A percentile compares a stretch with the other conserved stretches of the same genome.
These are phyloP conservation scores for Schrenkiella parvula DNA, from an alignment of 345 rosid genomes.

Conservation along the genomic window DNA sequence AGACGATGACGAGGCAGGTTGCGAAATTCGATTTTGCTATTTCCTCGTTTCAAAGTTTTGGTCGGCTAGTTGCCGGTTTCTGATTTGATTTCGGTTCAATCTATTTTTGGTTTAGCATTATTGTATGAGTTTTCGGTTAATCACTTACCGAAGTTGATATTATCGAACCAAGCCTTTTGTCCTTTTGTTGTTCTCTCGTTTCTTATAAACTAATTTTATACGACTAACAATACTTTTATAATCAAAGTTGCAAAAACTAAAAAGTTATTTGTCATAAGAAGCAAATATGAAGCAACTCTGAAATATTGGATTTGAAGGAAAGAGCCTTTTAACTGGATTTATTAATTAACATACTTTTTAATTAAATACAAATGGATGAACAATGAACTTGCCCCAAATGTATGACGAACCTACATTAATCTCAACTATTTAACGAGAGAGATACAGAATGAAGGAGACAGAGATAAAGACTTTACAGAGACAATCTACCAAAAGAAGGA, in stretches of 20 bases:
- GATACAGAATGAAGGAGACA: background rate
- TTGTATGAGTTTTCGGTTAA: background rate
- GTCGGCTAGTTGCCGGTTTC: background rate
- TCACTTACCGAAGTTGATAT: too few species aligned
- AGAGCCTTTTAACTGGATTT: constrained; percentile 5
- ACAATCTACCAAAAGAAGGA: background rate
- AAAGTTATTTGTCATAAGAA: too few species aligned
- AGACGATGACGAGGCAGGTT: constrained; percentile 1
- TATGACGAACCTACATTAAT: constrained; percentile 18
- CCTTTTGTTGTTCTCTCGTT: too few species aligned
- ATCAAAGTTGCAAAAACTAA: too few species aligned
- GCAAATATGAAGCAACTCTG: background rate
- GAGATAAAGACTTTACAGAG: constrained; percentile 21
- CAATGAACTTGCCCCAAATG: constrained; percentile 22
- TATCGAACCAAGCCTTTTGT: too few species aligned
- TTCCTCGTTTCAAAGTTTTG: background rate
- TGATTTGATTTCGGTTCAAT: background rate
- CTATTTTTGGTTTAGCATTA: background rate
- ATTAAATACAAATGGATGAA: constrained; percentile 24
- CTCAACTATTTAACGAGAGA: constrained; percentile 24
- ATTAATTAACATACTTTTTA: background rate
- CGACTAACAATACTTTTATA: too few species aligned
- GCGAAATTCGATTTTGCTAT: constrained; percentile 12
- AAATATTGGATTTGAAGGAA: background rate
- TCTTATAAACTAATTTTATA: too few species aligned